These are phyloP conservation scores for Sonneratia caseolaris DNA, from an alignment of 345 rosid genomes.

Conservation along the genomic window DNA sequence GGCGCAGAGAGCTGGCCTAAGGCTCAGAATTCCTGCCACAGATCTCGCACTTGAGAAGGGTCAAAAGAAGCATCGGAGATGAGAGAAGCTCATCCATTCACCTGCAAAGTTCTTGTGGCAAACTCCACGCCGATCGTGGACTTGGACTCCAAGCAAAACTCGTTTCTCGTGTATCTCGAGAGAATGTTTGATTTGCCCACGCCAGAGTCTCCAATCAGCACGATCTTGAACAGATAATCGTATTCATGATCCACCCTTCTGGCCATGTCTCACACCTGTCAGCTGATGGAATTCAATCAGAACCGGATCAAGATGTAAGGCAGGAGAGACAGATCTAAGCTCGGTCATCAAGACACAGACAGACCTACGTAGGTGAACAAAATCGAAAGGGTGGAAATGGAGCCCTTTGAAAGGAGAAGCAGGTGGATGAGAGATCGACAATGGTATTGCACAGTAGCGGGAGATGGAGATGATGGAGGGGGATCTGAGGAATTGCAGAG, in stretches of 20 bases:
- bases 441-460: not conserved
- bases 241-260: constrained; percentile 54
- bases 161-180: constrained; percentile 58
- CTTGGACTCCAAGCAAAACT: constrained; percentile 66
- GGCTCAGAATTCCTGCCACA: not conserved
- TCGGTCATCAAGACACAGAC: not conserved
- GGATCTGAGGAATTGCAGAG: not conserved
- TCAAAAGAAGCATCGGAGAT: not conserved
- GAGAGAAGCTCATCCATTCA: constrained; percentile 2
- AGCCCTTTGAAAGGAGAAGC: too few relatives aligned
- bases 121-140: constrained; percentile 72
- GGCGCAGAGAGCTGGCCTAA: too few relatives aligned
- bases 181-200: constrained; percentile 73
- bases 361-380: not conserved
- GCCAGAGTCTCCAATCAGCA: constrained; percentile 67
- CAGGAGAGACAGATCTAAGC: not conserved
- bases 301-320: not conserved
- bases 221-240: constrained; percentile 71
- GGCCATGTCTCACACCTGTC: constrained; percentile 35
- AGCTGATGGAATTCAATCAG: not conserved
- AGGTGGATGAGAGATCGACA: not conserved
- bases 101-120: constrained; percentile 64
- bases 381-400: not conserved
- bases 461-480: not conserved
- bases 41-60: not conserved